These are phyloP conservation scores for Bothriochloa decipiens DNA, from an alignment of 176 grass and related monocot species.

Conservation along the genomic window DNA sequence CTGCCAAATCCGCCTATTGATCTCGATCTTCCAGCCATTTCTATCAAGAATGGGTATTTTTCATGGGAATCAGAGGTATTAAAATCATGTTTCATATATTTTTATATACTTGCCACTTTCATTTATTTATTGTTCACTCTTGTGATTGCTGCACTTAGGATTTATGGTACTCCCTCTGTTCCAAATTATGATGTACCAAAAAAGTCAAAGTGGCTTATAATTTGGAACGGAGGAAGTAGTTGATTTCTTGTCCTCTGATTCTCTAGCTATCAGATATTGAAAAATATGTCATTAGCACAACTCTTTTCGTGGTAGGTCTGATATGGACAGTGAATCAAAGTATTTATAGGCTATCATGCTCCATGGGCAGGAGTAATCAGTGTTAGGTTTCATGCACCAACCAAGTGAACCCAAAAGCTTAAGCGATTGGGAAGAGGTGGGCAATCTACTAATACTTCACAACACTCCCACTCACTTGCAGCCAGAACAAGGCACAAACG, in stretches of 20 bases:
- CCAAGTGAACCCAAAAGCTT: too few relatives aligned
- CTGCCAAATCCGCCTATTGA: slow-evolving; percentile 85
- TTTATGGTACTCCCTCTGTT: too few relatives aligned
- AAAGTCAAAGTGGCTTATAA: too few relatives aligned
- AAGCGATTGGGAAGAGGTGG: too few relatives aligned
- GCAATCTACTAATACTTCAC: too few relatives aligned
- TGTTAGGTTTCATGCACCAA: too few relatives aligned
- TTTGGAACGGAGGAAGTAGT: too few relatives aligned
- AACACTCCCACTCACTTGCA: too few relatives aligned
- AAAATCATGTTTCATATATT: slow-evolving; percentile 21
- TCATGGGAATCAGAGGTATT: slow-evolving; percentile 95
- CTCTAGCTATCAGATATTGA: background rate
- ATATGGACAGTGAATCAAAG: background rate
- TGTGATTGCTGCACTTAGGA: background rate
- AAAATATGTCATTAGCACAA: background rate
- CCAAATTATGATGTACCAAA: too few relatives aligned
- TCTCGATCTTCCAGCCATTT: slow-evolving; percentile 74
- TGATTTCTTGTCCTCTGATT: slow-evolving; percentile 5
- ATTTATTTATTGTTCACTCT: slow-evolving; percentile 14
- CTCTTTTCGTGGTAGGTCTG: slow-evolving; percentile 10
- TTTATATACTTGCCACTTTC: slow-evolving; percentile 30
- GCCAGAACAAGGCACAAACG: too few relatives aligned
- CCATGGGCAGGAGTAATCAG: background rate
- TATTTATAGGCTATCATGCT: slow-evolving; percentile 24
- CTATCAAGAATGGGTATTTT: slow-evolving; percentile 93